These are phyloP conservation scores for Phialophora chinensis DNA, from an alignment of 2,329 filamentous ascomycete species.

Conservation along the genomic window DNA sequence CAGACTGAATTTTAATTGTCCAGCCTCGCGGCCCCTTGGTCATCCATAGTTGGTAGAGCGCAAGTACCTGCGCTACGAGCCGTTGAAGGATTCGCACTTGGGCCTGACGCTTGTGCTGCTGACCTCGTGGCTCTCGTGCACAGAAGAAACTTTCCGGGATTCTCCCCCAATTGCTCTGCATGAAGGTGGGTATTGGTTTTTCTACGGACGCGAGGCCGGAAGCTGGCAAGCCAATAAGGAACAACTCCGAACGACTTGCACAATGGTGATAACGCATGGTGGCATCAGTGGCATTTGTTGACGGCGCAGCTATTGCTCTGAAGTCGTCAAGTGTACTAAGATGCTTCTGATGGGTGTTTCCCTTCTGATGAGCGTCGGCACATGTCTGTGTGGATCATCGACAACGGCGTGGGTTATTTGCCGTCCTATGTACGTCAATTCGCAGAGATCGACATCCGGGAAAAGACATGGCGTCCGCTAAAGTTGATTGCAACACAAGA, in stretches of 20 bases:
- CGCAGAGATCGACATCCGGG: slow-evolving; percentile 15
- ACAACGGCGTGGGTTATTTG: neutral
- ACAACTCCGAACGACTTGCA: neutral
- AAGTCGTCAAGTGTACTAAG: neutral
- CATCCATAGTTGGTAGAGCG: neutral
- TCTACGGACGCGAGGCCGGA: neutral
- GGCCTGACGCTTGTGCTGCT: slow-evolving; percentile 4
- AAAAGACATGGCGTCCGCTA: slow-evolving; percentile 6
- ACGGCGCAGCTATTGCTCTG: neutral
- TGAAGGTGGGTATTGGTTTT: slow-evolving; percentile 5
- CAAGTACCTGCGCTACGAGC: neutral
- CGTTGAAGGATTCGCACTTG: neutral
- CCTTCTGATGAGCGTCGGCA: neutral
- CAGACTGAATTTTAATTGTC: neutral
- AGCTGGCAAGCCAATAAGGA: neutral
- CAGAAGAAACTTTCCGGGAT: neutral
- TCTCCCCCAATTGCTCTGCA: neutral
- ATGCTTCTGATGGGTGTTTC: neutral
- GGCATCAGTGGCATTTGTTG: neutral
- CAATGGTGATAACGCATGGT: neutral
- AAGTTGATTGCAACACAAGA: slow-evolving; percentile 9
- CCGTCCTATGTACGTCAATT: slow-evolving; percentile 17
- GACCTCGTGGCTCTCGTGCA: slow-evolving; percentile 2
- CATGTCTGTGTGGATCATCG: neutral
- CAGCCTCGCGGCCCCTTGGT: neutral